Base-by-base conservation (phyloP, 768 basidiomycete species). In the Mycena metata region DNA sequence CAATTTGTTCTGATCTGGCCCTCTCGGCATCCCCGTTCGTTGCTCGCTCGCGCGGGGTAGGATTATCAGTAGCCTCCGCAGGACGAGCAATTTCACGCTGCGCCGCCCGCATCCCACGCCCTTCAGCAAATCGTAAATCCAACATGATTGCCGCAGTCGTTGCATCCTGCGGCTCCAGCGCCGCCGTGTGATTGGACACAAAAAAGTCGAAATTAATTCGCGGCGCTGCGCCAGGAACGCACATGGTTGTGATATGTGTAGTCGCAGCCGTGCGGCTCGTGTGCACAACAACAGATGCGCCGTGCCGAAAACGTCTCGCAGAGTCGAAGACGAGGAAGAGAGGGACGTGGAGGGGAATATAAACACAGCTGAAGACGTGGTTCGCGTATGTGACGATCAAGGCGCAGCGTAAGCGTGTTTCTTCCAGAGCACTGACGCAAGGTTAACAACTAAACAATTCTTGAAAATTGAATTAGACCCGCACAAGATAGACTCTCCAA, bases 251-350 rank as follows among this genome's bases (percentile, higher is more conserved):
- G 16, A 52, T 9, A 2, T 52, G 51, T 12, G 30, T 33, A 33
- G 51, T n/a, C 35, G 51, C 35, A 8, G 51, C 23, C 51, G 33
- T 16, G 51, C 23, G 51, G 33, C 30, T 19, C 19, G 33, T 19
- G 51, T 52, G 51, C 17, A 52, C 51, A 8, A 36, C 51, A 33
- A 52, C 36, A 5, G 51, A 36, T 4, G 51, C 51, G 51, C 35
- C 33, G 24, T 36, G 33, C n/a, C 33, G 30, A 30, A 52, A 52
- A 8, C 17, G 33, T 19, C 12, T 4, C 33, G n/a, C 51, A 8
- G 51, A 35, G 33, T 52, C 51, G 33, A 52, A 36, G 17, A 52
- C 33, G 33, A 52, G 51, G 51, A 35, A 52, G 11, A 52, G 51
- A 33, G 51, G 51, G 17, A 24, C n/a, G 19, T 23, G 47, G 51